phyloP scores from a whole-genome alignment of 2,329 filamentous ascomycete genomes.

The Fusarium duplospermum region DNA sequence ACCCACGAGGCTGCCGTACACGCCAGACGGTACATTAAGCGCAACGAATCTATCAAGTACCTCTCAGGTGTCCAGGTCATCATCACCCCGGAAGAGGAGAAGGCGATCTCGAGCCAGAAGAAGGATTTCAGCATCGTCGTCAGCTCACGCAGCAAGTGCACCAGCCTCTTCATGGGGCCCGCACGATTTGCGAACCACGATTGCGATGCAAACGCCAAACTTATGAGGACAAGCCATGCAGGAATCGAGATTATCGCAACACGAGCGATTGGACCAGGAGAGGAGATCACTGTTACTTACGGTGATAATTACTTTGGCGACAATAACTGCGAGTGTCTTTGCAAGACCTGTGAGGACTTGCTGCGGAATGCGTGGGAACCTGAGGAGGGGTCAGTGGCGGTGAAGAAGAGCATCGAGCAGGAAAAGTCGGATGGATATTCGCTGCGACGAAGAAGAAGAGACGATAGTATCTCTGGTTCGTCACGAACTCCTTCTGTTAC shows the following conservation, averaged over 20 bases:
- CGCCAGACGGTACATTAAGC: conserved; percentile 81
- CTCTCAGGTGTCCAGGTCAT: conserved; percentile 90
- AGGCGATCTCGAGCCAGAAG: conserved; percentile 80
- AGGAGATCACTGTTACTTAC: conserved; percentile 97
- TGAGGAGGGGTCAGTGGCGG: conserved; percentile 57
- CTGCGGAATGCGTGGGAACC: conserved; percentile 85
- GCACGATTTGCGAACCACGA: conserved; percentile 98
- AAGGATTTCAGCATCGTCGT: conserved; percentile 98
- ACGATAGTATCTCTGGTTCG: conserved; percentile 60
- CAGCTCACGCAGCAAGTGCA: conserved; percentile 89
- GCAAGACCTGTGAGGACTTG: conserved; percentile 82
- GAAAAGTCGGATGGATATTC: conserved; percentile 62
- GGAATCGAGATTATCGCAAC: conserved; percentile 92
- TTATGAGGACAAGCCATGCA: conserved; percentile 84
- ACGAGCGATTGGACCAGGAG: conserved; percentile 83
- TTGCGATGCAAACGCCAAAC: conserved; percentile 89
- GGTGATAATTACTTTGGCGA: conserved; percentile 96
- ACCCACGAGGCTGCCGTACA: conserved; percentile 90
- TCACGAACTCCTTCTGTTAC: conserved; percentile 69
- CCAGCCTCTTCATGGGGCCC: conserved; percentile 92
- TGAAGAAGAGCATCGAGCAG: conserved; percentile 67
- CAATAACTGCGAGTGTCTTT: conserved; percentile 94
- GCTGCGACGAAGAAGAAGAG: conserved; percentile 65
- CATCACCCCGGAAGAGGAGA: conserved; percentile 92
- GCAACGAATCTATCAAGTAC: conserved; percentile 90